Conservation (phyloP, 2,329 filamentous ascomycete species). For the Drechslerella dactyloides region DNA sequence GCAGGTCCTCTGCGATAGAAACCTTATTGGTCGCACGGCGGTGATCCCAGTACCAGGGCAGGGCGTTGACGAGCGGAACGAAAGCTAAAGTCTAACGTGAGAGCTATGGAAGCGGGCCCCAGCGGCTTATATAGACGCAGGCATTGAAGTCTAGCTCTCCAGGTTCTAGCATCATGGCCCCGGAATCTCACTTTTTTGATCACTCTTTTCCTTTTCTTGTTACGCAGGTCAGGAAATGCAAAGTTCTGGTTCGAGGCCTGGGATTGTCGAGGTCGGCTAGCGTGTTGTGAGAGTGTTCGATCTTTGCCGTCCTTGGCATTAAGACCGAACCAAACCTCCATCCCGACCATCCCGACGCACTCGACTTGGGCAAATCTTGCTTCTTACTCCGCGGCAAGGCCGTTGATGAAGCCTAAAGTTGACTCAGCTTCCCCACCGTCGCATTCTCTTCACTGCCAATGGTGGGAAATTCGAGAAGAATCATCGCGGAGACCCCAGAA, state of each 20-base stretch:
- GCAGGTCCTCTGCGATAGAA: constrained; percentile 40
- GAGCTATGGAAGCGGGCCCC: constrained; percentile 20
- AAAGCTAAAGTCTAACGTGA: constrained; percentile 12
- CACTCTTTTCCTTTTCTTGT: constrained; percentile 10
- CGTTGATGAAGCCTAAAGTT: constrained; percentile 15
- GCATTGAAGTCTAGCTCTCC: neutral
- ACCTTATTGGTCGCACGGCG: constrained; percentile 43
- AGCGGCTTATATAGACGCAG: constrained; percentile 26
- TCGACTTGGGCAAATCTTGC: neutral
- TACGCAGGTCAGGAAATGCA: constrained; percentile 17
- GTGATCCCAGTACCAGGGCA: constrained; percentile 47
- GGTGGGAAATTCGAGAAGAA: constrained; percentile 45
- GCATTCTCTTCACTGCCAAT: constrained; percentile 23
- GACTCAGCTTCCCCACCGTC: constrained; percentile 28
- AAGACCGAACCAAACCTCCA: constrained; percentile 16
- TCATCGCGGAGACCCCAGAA: constrained; percentile 11
- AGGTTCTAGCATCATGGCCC: neutral
- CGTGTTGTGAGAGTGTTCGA: neutral
- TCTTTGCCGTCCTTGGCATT: constrained; percentile 27
- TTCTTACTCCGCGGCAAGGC: constrained; percentile 10
- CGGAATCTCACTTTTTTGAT: neutral
- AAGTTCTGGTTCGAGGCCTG: constrained; percentile 23
- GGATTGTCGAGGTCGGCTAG: constrained; percentile 27
- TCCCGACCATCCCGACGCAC: constrained; percentile 17
- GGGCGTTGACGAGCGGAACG: constrained; percentile 35